Evolutionary conservation across 129 eudicot genomes (phyloP).

Genomic region (Silybum marianum): DNA sequence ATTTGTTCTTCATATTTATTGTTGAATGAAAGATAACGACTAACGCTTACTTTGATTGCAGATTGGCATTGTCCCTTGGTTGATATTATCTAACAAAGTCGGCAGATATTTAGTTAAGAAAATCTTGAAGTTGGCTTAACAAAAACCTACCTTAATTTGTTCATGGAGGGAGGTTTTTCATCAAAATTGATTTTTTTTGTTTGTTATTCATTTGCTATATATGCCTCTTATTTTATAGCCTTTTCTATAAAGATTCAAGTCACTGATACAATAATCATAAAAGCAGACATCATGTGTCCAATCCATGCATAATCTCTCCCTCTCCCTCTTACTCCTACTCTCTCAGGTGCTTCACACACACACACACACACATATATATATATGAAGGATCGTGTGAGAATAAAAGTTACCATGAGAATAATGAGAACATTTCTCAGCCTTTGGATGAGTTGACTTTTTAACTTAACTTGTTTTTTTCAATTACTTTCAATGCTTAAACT

Average conservation of each 20-base stretch:
- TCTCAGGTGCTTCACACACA: background rate
- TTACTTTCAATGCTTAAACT: no score
- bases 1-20: background rate
- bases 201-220: background rate
- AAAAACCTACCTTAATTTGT: background rate
- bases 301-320: background rate
- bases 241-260: background rate
- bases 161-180: background rate
- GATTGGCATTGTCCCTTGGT: conserved; percentile 82
- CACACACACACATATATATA: no score
- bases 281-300: background rate
- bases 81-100: conserved; percentile 67
- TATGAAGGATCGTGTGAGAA: no score
- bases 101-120: conserved; percentile 59
- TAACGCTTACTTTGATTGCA: conserved; percentile 41
- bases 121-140: conserved; percentile 40
- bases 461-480: no score
- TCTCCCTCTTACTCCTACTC: background rate
- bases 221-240: background rate
- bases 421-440: no score
- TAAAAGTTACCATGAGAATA: no score
- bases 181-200: background rate
- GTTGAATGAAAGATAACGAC: background rate
- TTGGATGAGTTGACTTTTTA: no score
- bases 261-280: background rate